phyloP scores from a whole-genome alignment of 2,329 filamentous ascomycete genomes.

The Xylaria sp. region DNA sequence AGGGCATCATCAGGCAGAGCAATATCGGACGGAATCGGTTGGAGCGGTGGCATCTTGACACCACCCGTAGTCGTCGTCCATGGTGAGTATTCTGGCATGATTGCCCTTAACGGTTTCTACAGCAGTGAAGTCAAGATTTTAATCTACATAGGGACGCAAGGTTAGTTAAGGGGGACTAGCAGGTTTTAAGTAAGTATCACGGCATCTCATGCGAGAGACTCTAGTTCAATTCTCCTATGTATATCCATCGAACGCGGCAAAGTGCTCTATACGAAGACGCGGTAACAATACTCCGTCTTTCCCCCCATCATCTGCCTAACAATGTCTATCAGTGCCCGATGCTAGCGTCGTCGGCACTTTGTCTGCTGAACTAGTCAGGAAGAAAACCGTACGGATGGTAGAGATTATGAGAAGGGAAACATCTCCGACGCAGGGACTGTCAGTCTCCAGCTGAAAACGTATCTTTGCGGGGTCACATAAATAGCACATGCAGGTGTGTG shows the following conservation, averaged over 20 bases:
- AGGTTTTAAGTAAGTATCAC: neutral
- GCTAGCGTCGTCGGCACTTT: neutral
- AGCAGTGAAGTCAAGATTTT: neutral
- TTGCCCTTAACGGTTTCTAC: neutral
- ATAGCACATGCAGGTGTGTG: neutral
- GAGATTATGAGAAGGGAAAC: conserved; percentile 18
- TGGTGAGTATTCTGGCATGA: conserved; percentile 11
- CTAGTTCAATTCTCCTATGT: neutral
- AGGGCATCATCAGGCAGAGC: conserved; percentile 11
- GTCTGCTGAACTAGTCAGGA: neutral
- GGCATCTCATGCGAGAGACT: neutral
- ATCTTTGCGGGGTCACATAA: conserved; percentile 10
- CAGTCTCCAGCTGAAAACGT: conserved; percentile 21
- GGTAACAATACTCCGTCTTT: neutral
- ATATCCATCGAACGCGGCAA: too few species aligned
- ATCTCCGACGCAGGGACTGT: conserved; percentile 10
- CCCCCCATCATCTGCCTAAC: neutral
- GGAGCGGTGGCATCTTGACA: conserved; percentile 24
- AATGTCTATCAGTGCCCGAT: neutral
- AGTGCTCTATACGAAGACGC: neutral
- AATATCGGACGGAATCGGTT: conserved; percentile 8
- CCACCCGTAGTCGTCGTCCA: conserved; percentile 12
- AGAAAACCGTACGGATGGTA: neutral
- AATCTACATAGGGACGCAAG: neutral
- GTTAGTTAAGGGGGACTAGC: neutral